A percentile compares a stretch with the other conserved stretches of the same genome.
phyloP scores from a whole-genome alignment of 1,139 yeast genomes.

The Nakaseomyces kungkrabaensis region DNA sequence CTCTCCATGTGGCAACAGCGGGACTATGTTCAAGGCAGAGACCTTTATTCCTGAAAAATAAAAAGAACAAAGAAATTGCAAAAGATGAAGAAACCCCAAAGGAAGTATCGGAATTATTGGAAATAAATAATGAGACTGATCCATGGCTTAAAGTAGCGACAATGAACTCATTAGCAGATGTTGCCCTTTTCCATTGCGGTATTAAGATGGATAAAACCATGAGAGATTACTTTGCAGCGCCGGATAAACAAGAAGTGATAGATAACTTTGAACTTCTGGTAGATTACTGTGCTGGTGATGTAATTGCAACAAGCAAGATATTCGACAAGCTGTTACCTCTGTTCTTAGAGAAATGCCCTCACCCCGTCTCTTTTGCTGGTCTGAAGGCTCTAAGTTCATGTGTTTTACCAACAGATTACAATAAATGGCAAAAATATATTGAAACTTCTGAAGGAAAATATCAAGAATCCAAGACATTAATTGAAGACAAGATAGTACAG shows the following conservation, averaged over 20 bases:
- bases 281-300: slow-evolving; percentile 82
- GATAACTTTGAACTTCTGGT: slow-evolving; percentile 52
- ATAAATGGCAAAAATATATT: slow-evolving; percentile 63
- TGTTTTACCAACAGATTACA: slow-evolving; percentile 64
- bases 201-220: slow-evolving; percentile 54
- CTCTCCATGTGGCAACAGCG: slow-evolving; percentile 79
- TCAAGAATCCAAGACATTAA: slow-evolving; percentile 45
- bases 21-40: slow-evolving; percentile 94
- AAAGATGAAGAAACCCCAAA: slow-evolving; percentile 9
- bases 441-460: slow-evolving; percentile 59
- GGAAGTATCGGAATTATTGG: slow-evolving; percentile 7
- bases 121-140: slow-evolving; percentile 29
- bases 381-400: slow-evolving; percentile 66
- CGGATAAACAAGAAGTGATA: slow-evolving; percentile 46
- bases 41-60: slow-evolving; percentile 62
- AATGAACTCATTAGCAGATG: slow-evolving; percentile 72
- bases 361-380: slow-evolving; percentile 92
- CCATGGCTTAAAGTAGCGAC: slow-evolving; percentile 80
- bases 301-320: slow-evolving; percentile 61
- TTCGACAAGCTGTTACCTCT: slow-evolving; percentile 60
- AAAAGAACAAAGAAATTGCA: slow-evolving; percentile 30
- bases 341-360: slow-evolving; percentile 65
- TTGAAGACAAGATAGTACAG: slow-evolving; percentile 47
- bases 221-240: slow-evolving; percentile 54
- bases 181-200: slow-evolving; percentile 71